Base-by-base conservation (phyloP, 768 basidiomycete species). In the Hemileccinum impolitum region DNA sequence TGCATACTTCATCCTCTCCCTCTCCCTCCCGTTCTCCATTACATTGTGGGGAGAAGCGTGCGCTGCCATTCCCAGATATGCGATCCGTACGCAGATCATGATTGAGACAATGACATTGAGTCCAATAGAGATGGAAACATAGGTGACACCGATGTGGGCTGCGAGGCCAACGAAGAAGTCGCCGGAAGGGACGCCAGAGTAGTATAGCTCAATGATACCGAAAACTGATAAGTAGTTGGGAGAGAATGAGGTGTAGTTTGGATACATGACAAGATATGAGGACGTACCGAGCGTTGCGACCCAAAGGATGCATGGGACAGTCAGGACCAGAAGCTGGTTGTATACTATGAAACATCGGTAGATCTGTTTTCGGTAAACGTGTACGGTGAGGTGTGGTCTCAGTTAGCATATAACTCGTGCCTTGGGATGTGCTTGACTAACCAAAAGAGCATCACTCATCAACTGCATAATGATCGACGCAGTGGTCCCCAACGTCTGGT, bases 291-390 rank as follows among this genome's bases (percentile, higher is more conserved):
- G 45, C 34, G 36, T 18, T 13, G 37, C 49, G 9, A 45, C 8
- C 54, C 54, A 56, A 21, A 56, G 21, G 8, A 55, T 14, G 39
- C 23, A 31, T 1, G 55, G 54, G 15, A 56, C 32, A 11, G 47
- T 19, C 14, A 50, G 19, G 21, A 41, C 21, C n/a, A 30, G 12
- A n/a, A 42, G n/a, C 19, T 19, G 15, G n/a, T 48, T 45, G 63
- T 64, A 72, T 9, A 72, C 57, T 15, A 68, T 58, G 25, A 51
- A 70, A 46, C 64, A 67, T 18, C 70, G 70, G 52, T 67, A 65
- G 15, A 72, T 55, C 70, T 72, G 3, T n/a, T 12, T 18, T 28
- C 23, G 28, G 28, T 30, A 30, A 30, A 30, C 28, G 9, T 30
- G 13, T 37, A 12, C 14, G 6, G 14, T 9, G 35, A n/a, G 39